Base-by-base conservation (phyloP, 1,284 basidiomycete genomes). In the Rhizopogon parksii region DNA sequence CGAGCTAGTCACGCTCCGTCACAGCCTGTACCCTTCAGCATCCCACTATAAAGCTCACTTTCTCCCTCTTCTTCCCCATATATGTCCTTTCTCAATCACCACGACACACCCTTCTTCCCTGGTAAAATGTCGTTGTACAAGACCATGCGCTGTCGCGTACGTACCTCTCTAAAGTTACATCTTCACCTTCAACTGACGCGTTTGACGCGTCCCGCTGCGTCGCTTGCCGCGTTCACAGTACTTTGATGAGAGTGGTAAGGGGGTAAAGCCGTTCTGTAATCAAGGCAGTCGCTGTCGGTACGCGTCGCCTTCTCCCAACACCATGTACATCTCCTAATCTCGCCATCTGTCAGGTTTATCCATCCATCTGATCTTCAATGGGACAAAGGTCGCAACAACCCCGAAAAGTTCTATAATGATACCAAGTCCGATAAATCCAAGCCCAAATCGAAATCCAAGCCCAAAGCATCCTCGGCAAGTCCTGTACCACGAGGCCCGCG, bases 221-320 rank as follows among this genome's bases (percentile, higher is more conserved):
- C 15, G 30, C 30, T 19, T 14, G 14, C 30, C 17, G 17, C 14
- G 42, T 45, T 49, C 17, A 36, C 56, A 77, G 75, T 69, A 78
- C 57, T 79, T 74, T 47, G 71, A 76, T 51, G 67, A 67, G 47
- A 56, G 60, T 30, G 77, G 77, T 4, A 63, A 56, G 37, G 62
- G 72, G 5, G 53, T 76, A 38, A 66, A 66, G 53, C 71, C 74
- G 7, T 65, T 64, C 38, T 80, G 78, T 54, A 68, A 60, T 30
- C 69, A 76, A 56, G 78, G 77, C 32, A 65, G 64, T 45, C 68
- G 62, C 36, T 80, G 79, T 62, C 74, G 76, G 79, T 77, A 51
- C 55, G 60, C 58, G 52, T 59, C 45, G 39, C 47, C 45, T 30
- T 17, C 34, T 54, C 32, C 58, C 40, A 43, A 19, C 6, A 19